These are phyloP conservation scores for Xerocomus tenax DNA, from an alignment of 1,284 basidiomycete genomes.

Conservation along the genomic window DNA sequence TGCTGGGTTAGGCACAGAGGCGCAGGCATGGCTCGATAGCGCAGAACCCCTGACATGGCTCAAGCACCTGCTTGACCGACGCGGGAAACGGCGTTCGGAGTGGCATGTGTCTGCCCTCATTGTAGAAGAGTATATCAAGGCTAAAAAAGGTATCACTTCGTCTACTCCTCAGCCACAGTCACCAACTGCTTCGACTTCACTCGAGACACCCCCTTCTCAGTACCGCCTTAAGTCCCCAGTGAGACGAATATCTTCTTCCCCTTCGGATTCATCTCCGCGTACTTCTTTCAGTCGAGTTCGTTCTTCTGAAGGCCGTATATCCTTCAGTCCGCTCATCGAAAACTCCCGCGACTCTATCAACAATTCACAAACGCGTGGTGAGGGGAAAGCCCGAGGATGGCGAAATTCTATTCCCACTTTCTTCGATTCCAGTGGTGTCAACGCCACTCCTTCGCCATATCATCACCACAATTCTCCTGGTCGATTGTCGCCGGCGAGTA, in stretches of 20 bases:
- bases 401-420: constrained; percentile 26
- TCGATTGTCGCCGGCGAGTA: constrained; percentile 38
- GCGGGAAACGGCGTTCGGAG: constrained; percentile 35
- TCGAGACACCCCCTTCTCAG: constrained; percentile 32
- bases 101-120: constrained; percentile 63
- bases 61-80: constrained; percentile 50
- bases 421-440: constrained; percentile 30
- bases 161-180: constrained; percentile 30
- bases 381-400: constrained; percentile 37
- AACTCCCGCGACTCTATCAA: constrained; percentile 37
- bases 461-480: constrained; percentile 24
- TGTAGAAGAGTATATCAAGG: constrained; percentile 50
- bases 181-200: constrained; percentile 26
- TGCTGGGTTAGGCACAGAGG: constrained; percentile 36
- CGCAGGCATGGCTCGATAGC: constrained; percentile 45
- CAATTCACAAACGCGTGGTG: constrained; percentile 38
- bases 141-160: constrained; percentile 42
- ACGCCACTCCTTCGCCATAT: constrained; percentile 32
- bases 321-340: constrained; percentile 41
- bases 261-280: constrained; percentile 34
- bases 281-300: constrained; percentile 37
- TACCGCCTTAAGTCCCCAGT: constrained; percentile 9
- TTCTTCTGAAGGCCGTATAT: constrained; percentile 42
- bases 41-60: constrained; percentile 65
- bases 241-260: constrained; percentile 16